phyloP scores from a whole-genome alignment of 805 yeast genomes.

The Cyberlindnera mycetangii region DNA sequence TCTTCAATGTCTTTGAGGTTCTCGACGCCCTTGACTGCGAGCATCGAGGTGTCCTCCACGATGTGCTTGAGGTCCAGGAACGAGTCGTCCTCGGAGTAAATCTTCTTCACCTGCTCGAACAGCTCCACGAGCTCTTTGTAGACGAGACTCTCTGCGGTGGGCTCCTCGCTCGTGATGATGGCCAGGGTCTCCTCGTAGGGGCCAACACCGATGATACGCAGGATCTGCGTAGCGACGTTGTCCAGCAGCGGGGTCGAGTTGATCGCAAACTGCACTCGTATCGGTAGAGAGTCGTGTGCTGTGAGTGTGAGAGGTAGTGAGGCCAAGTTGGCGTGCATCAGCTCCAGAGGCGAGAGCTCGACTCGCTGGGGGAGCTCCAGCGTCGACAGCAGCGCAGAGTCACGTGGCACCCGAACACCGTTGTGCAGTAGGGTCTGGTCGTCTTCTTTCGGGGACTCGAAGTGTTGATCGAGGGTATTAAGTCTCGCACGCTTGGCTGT shows the following conservation, averaged over 20 bases:
- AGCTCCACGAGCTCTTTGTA: constrained; percentile 68
- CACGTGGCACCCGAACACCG: constrained; percentile 24
- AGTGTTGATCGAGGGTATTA: not conserved
- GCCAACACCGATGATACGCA: constrained; percentile 67
- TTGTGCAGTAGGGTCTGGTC: constrained; percentile 8
- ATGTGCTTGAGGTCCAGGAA: constrained; percentile 67
- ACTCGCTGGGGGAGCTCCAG: constrained; percentile 7
- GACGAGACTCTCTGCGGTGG: constrained; percentile 59
- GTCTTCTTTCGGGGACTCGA: not conserved
- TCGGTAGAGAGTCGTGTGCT: constrained; percentile 49
- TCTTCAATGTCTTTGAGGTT: constrained; percentile 22
- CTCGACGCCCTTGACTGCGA: constrained; percentile 10
- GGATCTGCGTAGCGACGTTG: constrained; percentile 75
- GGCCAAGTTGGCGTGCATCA: constrained; percentile 47
- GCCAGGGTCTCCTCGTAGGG: constrained; percentile 75
- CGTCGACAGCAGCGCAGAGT: constrained; percentile 21
- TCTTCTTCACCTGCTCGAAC: constrained; percentile 71
- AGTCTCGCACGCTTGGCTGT: constrained; percentile 1
- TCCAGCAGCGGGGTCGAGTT: constrained; percentile 76
- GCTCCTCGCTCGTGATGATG: constrained; percentile 61
- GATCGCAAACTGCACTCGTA: constrained; percentile 58
- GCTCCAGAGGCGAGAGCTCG: constrained; percentile 22
- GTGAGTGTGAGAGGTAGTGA: constrained; percentile 58
- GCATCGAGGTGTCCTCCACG: constrained; percentile 48
- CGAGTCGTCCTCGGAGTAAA: constrained; percentile 68